Evolutionary conservation across 495 filamentous ascomycete species (phyloP).

Genomic region (Letharia columbiana): DNA sequence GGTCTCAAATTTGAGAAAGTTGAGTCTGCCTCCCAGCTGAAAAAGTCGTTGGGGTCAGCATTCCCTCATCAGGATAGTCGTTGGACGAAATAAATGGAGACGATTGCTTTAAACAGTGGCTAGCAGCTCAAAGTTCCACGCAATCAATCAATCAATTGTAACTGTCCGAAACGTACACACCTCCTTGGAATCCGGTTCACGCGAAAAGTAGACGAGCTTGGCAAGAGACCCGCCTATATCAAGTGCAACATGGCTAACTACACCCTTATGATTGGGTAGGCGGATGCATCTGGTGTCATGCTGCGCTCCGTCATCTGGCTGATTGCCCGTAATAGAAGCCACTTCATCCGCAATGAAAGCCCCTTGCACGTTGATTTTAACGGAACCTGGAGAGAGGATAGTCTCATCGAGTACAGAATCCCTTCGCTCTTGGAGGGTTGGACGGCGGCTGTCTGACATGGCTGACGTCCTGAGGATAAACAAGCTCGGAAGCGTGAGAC

Average conservation of each 20-base stretch:
- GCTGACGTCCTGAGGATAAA: background rate
- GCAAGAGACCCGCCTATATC: conserved; percentile 95
- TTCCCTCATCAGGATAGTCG: background rate
- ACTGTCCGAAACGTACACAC: background rate
- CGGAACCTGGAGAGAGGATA: conserved; percentile 73
- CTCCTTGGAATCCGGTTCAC: conserved; percentile 67
- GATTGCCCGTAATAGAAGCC: conserved; percentile 43
- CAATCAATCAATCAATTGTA: background rate
- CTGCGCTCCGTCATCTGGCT: conserved; percentile 50
- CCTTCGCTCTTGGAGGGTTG: conserved; percentile 23
- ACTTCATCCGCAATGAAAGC: conserved; percentile 86
- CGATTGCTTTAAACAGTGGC: background rate
- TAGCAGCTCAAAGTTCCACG: background rate
- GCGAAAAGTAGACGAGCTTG: conserved; percentile 95
- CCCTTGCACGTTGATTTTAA: conserved; percentile 89
- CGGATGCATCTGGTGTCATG: conserved; percentile 87
- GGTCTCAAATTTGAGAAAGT: conserved; percentile 93
- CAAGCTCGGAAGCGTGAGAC: background rate
- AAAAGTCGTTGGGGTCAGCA: background rate
- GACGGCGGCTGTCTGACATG: background rate
- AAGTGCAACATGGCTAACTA: conserved; percentile 92
- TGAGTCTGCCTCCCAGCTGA: conserved; percentile 71
- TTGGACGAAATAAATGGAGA: background rate
- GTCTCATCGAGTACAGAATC: conserved; percentile 59
- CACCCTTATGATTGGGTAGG: conserved; percentile 85